A percentile compares a stretch with the other conserved stretches of the same genome.
These are phyloP conservation scores for Epichloe bromicola DNA, from an alignment of 2,329 filamentous ascomycete genomes.

Conservation along the genomic window DNA sequence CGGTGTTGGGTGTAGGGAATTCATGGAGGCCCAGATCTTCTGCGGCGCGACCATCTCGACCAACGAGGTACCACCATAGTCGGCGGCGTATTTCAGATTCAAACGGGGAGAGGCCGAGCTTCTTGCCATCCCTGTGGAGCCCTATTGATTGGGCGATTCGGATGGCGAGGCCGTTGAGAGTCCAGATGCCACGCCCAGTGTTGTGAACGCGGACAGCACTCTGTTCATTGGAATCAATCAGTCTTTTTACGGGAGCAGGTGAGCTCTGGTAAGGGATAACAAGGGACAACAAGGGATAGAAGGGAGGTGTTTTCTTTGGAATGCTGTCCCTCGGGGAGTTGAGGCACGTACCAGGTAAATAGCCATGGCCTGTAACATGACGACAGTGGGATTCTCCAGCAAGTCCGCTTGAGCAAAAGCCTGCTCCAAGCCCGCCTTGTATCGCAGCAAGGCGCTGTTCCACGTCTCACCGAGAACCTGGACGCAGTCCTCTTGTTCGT, in stretches of 20 bases:
- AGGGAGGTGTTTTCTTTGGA: too few relatives aligned
- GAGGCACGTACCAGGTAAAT: slow-evolving; percentile 23
- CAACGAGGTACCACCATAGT: slow-evolving; percentile 40
- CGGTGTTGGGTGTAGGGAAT: slow-evolving; percentile 2
- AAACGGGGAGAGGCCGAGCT: slow-evolving; percentile 35
- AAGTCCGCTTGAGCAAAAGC: slow-evolving; percentile 25
- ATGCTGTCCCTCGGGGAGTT: too few relatives aligned
- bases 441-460: slow-evolving; percentile 13
- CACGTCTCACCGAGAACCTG: slow-evolving; percentile 12
- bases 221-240: neutral
- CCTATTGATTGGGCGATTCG: slow-evolving; percentile 37
- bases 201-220: slow-evolving; percentile 18
- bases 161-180: slow-evolving; percentile 30
- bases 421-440: slow-evolving; percentile 24
- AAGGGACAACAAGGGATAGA: too few relatives aligned
- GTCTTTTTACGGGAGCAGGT: too few relatives aligned
- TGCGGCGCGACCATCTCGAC: slow-evolving; percentile 35
- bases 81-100: slow-evolving; percentile 43
- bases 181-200: slow-evolving; percentile 23
- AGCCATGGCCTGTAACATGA: slow-evolving; percentile 21
- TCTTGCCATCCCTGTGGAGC: slow-evolving; percentile 36
- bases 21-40: slow-evolving; percentile 39
- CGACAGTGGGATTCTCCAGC: slow-evolving; percentile 24
- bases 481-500: slow-evolving; percentile 21
- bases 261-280: too few relatives aligned